Evolutionary conservation across 805 yeast species (phyloP), one percentile per base, ranked within the genome.

Genomic region (Cyberlindnera galapagoensis): DNA sequence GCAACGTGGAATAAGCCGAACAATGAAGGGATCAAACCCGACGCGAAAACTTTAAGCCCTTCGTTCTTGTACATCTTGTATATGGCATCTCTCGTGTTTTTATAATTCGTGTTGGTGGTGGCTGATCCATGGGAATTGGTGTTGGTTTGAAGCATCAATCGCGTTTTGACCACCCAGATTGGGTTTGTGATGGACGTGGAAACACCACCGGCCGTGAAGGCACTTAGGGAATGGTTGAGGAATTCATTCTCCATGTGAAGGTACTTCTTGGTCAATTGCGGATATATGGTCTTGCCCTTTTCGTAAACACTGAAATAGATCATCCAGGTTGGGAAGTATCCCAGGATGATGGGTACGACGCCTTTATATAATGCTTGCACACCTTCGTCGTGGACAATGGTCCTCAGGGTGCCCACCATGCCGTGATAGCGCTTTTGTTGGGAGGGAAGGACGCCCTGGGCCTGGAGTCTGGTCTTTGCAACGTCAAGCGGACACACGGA

Each of bases 251-350:
- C 35, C 15, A 42, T 15, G 13, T 41, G 41, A 9, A 43, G 30
- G 14, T 36, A 17, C 3, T 33, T 26, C 11, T 57, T 42, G 26
- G 69, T 57, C 17, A 67, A 39, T 3, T 36, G 38, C 2, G 80
- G 77, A 47, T 71, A 74, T 30, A 67, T 51, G 27, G 57, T 49
- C 53, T 87, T 88, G 18, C 87, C 78, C 35, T 70, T 62, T 52
- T 90, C 97, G 56, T 92, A 92, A 20, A 87, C 82, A 7, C 90
- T 71, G 59, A 92, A 92, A 55, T 92, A 92, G 28, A 92, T 83
- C 68, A 87, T 87, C 98, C 98, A 92, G 0, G 97, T 86, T 11
- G 98, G 98, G 47, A 92, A 76, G 57, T 92, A 92, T 0, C 98
- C 98, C 31, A 90, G 59, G 1, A 90, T 71, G 24, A 90, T 86